Evolutionary conservation across 1,139 yeast genomes (phyloP).

Genomic region (Zhuliangozyma blackwelliae): DNA sequence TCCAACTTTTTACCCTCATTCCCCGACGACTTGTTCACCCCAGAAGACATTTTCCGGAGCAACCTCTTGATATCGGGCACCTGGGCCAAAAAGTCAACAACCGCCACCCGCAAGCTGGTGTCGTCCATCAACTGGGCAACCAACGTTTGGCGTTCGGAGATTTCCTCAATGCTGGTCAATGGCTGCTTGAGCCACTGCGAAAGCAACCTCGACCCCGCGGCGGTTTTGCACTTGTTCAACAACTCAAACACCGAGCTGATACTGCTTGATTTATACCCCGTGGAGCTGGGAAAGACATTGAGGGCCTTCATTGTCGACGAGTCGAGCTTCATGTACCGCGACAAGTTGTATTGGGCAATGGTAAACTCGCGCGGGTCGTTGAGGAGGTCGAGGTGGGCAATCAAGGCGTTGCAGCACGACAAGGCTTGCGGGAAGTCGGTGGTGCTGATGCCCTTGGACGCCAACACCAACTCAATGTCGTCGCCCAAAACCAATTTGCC

Average conservation of each 20-base stretch:
- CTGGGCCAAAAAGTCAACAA: slow-evolving; percentile 61
- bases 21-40: slow-evolving; percentile 33
- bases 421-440: slow-evolving; percentile 31
- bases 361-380: slow-evolving; percentile 45
- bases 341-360: slow-evolving; percentile 63
- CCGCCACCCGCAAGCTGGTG: slow-evolving; percentile 61
- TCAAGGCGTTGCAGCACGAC: slow-evolving; percentile 57
- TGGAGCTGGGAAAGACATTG: slow-evolving; percentile 64
- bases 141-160: slow-evolving; percentile 64
- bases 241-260: slow-evolving; percentile 70
- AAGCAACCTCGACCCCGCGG: slow-evolving; percentile 78
- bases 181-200: slow-evolving; percentile 98
- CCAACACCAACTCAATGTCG: slow-evolving; percentile 48
- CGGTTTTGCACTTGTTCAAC: slow-evolving; percentile 80
- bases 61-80: slow-evolving; percentile 83
- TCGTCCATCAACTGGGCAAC: slow-evolving; percentile 74
- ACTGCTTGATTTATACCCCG: slow-evolving; percentile 38
- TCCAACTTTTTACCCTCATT: slow-evolving; percentile 56
- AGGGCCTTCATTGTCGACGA: slow-evolving; percentile 86
- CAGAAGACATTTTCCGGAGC: slow-evolving; percentile 53
- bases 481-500: slow-evolving; percentile 52
- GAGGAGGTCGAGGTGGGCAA: slow-evolving; percentile 61
- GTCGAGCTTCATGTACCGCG: slow-evolving; percentile 82
- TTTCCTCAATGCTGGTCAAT: slow-evolving; percentile 56
- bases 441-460: slow-evolving; percentile 52